Conservation (phyloP, 768 basidiomycete species). For the Xerocomellus amylosporus region DNA sequence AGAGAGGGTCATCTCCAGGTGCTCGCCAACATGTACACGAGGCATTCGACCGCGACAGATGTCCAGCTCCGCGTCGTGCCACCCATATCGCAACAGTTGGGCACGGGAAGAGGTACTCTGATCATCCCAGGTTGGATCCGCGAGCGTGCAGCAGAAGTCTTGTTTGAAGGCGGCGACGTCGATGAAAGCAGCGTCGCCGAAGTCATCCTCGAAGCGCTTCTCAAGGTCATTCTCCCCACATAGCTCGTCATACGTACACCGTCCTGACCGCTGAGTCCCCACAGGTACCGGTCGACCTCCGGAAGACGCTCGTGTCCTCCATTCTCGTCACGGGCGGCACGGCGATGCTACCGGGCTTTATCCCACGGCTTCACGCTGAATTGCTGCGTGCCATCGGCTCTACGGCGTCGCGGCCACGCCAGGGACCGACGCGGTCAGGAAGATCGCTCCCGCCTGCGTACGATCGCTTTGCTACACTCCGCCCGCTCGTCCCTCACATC, state of each 20-base stretch:
- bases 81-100: constrained; percentile 61
- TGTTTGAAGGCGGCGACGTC: constrained; percentile 88
- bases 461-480: constrained; percentile 73
- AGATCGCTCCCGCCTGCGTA: constrained; percentile 48
- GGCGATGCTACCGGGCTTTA: constrained; percentile 89
- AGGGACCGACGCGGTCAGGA: constrained; percentile 35
- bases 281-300: constrained; percentile 87
- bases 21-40: constrained; percentile 65
- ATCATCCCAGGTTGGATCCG: constrained; percentile 94
- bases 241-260: not conserved
- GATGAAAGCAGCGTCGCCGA: constrained; percentile 86
- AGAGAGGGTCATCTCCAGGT: constrained; percentile 46
- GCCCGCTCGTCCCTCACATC: constrained; percentile 68
- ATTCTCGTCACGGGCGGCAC: constrained; percentile 89
- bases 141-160: constrained; percentile 85
- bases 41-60: constrained; percentile 76
- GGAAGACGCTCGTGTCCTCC: constrained; percentile 77
- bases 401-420: constrained; percentile 33
- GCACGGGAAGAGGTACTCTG: constrained; percentile 74
- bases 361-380: constrained; percentile 80
- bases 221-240: constrained; percentile 53
- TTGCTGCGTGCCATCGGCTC: constrained; percentile 60
- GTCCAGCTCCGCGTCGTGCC: constrained; percentile 67
- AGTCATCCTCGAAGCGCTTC: constrained; percentile 69
- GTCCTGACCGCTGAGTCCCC: not conserved